Evolutionary conservation across 2,329 filamentous ascomycete genomes (phyloP), one percentile per base, ranked within the genome.

Genomic region (Trichoderma pleuroti): DNA sequence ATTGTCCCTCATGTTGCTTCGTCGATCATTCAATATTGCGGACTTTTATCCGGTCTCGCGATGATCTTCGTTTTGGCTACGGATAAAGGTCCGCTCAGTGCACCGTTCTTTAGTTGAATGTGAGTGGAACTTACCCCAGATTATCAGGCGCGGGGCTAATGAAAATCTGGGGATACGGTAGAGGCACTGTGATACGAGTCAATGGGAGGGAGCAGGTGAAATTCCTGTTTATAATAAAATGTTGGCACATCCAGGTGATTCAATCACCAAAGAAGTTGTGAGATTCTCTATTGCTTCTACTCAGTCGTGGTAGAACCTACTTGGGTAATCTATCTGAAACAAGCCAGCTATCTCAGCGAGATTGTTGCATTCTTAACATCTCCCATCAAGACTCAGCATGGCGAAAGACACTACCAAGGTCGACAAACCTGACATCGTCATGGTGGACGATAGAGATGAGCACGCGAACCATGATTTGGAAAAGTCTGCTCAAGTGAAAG

Each of bases 91-190:
- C 64, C 64, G 32, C 18, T 21, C 30, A 24, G 12, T 32, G 34
- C 18, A 30, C 34, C 32, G 18, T 39, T 56, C 30, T 26, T 39
- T 42, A 67, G 49, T 49, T 28, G 2, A 30, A 30, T 30, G 32
- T 56, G 18, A 42, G 64, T 67, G 52, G 64, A 67, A 67, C 64
- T 67, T 67, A 67, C 63, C 46, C 63, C 63, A 56, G 63, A 66
- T 56, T 10, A 28, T 21, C 11, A 26, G 39, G 32, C 34, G 52
- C 52, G 63, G 52, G 63, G 63, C 63, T 30, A 30, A 57, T 57
- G 30, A 16, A 30, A 32, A 42, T 21, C 63, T 42, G 24, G 34
- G 34, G 49, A 32, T 42, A 24, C 11, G 18, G 24, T 21, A 39
- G 32, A 57, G 26, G n/a, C 21, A 34, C 26, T 30, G 14, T 42